Evolutionary conservation across 257 asterid genomes (phyloP).

Genomic region (Solanum virginianum): DNA sequence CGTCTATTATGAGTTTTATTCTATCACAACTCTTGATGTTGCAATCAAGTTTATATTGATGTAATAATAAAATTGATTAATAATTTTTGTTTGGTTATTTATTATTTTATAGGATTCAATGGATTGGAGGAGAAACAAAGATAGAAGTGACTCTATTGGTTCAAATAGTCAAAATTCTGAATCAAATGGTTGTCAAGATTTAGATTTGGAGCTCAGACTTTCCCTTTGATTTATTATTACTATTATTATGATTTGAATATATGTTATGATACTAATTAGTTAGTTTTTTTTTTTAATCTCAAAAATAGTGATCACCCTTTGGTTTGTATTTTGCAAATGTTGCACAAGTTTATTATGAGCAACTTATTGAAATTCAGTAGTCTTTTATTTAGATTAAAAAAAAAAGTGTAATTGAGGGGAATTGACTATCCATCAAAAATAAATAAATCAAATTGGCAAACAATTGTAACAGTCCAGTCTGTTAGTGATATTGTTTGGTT

Average conservation of each 20-base stretch:
- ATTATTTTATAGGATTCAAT: conserved; percentile 31
- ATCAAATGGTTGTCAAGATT: conserved; percentile 42
- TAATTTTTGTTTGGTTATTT: neutral
- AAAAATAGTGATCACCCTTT: neutral
- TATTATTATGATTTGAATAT: neutral
- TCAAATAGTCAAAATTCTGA: conserved; percentile 39
- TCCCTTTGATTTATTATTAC: conserved; percentile 4
- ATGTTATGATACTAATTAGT: neutral
- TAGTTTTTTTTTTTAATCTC: neutral
- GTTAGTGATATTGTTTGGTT: no score
- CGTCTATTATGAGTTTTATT: neutral
- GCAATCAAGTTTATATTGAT: neutral
- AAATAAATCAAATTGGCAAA: neutral
- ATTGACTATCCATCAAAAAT: neutral
- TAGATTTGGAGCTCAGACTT: conserved; percentile 90
- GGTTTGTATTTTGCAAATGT: neutral
- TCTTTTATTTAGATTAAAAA: neutral
- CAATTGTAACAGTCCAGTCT: no score
- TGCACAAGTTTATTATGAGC: neutral
- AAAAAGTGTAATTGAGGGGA: neutral
- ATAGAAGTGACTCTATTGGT: conserved; percentile 25
- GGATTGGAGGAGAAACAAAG: conserved; percentile 26
- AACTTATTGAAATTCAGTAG: neutral
- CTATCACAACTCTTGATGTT: neutral
- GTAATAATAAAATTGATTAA: neutral